Conservation (phyloP, 257 asterid genomes). For the Solanum etuberosum region DNA sequence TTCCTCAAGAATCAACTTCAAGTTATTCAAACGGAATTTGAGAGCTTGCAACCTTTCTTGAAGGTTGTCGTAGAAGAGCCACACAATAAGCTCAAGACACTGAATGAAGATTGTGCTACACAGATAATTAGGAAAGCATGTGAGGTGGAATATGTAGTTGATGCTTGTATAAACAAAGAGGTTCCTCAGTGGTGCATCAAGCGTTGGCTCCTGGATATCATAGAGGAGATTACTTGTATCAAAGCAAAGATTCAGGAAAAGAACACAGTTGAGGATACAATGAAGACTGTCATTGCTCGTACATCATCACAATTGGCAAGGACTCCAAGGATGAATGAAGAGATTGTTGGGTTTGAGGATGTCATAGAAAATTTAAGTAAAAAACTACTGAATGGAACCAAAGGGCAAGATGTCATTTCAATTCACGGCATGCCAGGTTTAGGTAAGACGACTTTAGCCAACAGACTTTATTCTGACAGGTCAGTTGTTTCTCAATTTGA, state of each 20-base stretch:
- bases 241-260: background rate
- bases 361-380: background rate
- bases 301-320: background rate
- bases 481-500: background rate
- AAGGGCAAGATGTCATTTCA: background rate
- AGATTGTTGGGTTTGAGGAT: background rate
- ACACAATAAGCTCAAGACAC: background rate
- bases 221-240: background rate
- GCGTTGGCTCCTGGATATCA: background rate
- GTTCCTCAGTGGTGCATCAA: background rate
- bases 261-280: background rate
- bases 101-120: background rate
- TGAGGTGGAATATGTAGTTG: conserved; percentile 13
- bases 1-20: background rate
- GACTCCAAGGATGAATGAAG: background rate
- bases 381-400: background rate
- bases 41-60: background rate
- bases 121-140: background rate
- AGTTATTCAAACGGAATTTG: background rate
- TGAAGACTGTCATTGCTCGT: background rate
- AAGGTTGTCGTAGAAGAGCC: background rate
- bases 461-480: background rate
- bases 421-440: conserved; percentile 5
- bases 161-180: background rate
- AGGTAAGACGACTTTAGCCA: conserved; percentile 2